Conservation (phyloP, 768 basidiomycete genomes). For the Phanerochaete carnosa region DNA sequence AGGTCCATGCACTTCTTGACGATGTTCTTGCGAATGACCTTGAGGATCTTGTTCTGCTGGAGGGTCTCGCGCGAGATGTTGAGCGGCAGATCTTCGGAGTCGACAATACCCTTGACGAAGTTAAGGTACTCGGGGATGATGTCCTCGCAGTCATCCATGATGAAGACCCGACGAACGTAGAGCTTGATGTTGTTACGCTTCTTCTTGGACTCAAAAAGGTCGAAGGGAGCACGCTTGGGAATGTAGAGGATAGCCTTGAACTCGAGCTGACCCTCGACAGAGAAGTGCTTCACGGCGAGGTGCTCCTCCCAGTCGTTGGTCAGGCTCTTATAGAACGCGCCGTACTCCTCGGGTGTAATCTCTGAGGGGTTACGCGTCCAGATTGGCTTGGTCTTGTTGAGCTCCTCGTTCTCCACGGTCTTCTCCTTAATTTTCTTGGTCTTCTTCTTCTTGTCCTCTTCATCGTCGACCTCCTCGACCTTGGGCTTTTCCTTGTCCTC, state of each 20-base stretch:
- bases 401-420: constrained; percentile 86
- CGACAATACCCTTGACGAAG: constrained; percentile 99
- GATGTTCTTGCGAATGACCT: constrained; percentile 98
- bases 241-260: constrained; percentile 99
- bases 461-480: constrained; percentile 68
- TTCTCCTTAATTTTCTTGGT: constrained; percentile 88
- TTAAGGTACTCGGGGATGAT: constrained; percentile 99
- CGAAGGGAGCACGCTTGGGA: constrained; percentile 97
- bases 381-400: constrained; percentile 99
- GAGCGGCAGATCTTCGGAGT: constrained; percentile 98
- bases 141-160: constrained; percentile 99
- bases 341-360: constrained; percentile 92
- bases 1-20: constrained; percentile 98
- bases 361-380: constrained; percentile 99
- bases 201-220: constrained; percentile 99
- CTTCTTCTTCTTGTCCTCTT: constrained; percentile 74
- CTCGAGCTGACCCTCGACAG: constrained; percentile 99
- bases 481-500: constrained; percentile 78
- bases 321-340: constrained; percentile 97
- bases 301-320: constrained; percentile 99
- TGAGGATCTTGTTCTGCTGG: constrained; percentile 99
- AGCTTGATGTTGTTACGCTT: constrained; percentile 99
- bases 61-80: constrained; percentile 99
- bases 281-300: constrained; percentile 99
- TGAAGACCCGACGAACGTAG: constrained; percentile 99